Percentiles rank a stretch among this genome's conserved stretches.
Conservation (phyloP, 257 asterid genomes). For the Parsonsia alboflavescens region DNA sequence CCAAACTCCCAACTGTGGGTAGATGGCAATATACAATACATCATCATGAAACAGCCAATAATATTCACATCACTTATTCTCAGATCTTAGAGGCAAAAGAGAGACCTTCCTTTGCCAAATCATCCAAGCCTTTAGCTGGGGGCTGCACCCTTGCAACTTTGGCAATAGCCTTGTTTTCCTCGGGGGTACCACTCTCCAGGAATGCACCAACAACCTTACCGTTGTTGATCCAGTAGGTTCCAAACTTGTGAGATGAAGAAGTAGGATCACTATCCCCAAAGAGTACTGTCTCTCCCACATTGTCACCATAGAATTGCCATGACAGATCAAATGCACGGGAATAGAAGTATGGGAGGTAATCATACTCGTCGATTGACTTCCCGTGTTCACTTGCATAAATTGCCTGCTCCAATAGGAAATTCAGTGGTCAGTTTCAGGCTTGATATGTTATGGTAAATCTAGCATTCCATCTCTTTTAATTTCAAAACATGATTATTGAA, state of each 20-base stretch:
- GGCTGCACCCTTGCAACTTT: slow-evolving; percentile 82
- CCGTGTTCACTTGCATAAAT: slow-evolving; percentile 65
- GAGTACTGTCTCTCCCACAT: slow-evolving; percentile 63
- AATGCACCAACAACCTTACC: slow-evolving; percentile 81
- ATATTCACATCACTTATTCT: slow-evolving; percentile 13
- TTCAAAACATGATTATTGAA: background rate
- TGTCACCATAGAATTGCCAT: slow-evolving; percentile 94
- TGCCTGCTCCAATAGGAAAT: slow-evolving; percentile 46
- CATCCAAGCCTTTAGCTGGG: slow-evolving; percentile 45
- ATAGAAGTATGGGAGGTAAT: slow-evolving; percentile 86
- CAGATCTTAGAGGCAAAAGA: slow-evolving; percentile 64
- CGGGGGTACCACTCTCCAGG: slow-evolving; percentile 83
- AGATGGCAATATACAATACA: background rate
- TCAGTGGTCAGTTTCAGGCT: slow-evolving; percentile 6
- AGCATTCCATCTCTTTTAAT: too few relatives aligned
- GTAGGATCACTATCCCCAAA: slow-evolving; percentile 70
- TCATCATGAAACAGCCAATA: background rate
- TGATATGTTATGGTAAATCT: too few relatives aligned
- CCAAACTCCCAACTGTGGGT: background rate
- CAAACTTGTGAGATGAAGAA: slow-evolving; percentile 76
- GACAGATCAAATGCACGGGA: slow-evolving; percentile 84
- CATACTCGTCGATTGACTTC: slow-evolving; percentile 56
- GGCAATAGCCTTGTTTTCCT: slow-evolving; percentile 81
- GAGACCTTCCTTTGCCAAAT: slow-evolving; percentile 63
- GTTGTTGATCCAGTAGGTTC: slow-evolving; percentile 80